Conservation (phyloP, 73 alveolate species). For the Tetrahymena borealis region DNA sequence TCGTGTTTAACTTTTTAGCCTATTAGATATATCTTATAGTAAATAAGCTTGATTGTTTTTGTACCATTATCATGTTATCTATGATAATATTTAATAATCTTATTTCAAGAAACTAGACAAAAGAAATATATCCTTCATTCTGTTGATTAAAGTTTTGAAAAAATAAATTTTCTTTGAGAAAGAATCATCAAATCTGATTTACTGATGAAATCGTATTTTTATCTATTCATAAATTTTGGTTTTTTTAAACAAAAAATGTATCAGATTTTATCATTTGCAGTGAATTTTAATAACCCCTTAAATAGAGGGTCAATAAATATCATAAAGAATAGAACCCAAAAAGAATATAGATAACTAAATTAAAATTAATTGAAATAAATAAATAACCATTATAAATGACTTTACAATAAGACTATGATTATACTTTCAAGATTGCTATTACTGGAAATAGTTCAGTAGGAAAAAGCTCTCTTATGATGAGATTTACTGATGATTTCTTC, state of each 20-base stretch:
- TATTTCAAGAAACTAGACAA: no score
- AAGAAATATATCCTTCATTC: no score
- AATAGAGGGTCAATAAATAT: not conserved
- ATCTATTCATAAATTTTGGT: not conserved
- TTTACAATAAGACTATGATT: not conserved
- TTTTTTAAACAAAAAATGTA: not conserved
- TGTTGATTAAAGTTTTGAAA: not conserved
- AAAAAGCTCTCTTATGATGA: conserved; percentile 51
- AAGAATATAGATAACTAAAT: no score
- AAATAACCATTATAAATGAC: not conserved
- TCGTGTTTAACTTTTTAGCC: no score
- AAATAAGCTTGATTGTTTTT: no score
- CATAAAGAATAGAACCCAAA: not conserved
- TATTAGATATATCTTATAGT: no score
- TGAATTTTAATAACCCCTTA: not conserved
- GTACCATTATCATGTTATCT: no score
- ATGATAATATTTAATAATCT: no score
- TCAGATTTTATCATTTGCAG: not conserved
- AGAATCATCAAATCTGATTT: not conserved
- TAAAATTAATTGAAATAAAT: not conserved
- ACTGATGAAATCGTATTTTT: not conserved
- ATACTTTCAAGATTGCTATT: conserved; percentile 43
- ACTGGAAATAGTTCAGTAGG: conserved; percentile 63
- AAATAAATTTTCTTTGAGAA: no score
- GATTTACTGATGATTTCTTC: conserved; percentile 51